Evolutionary conservation across 352 stramenopile species (phyloP).

Genomic region (Phytophthora capsici): DNA sequence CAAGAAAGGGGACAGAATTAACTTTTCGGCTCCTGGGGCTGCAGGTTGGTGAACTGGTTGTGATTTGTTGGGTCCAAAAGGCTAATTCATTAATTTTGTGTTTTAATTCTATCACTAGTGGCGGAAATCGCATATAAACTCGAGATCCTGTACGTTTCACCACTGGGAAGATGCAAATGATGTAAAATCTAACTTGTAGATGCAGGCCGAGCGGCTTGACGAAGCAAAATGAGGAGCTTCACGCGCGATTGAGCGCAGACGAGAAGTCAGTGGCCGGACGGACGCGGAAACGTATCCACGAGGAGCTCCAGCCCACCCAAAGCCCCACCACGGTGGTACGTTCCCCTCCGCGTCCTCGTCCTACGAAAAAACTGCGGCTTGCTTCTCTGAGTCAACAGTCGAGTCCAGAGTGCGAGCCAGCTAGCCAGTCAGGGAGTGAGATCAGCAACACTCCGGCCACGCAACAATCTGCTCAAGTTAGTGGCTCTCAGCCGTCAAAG

Average conservation of each 20-base stretch:
- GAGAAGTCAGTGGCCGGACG: conserved; percentile 24
- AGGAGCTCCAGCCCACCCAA: conserved; percentile 39
- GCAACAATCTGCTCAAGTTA: background rate
- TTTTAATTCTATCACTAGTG: too few relatives aligned
- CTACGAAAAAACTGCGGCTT: conserved; percentile 27
- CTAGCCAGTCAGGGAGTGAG: conserved; percentile 13
- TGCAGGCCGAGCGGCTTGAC: conserved; percentile 39
- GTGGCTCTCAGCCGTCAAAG: background rate
- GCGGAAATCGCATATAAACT: conserved; percentile 56
- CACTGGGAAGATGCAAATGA: too few relatives aligned
- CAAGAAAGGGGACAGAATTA: too few relatives aligned
- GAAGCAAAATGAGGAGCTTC: conserved; percentile 22
- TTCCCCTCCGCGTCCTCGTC: conserved; percentile 19
- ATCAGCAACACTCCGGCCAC: conserved; percentile 1
- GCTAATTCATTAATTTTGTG: background rate
- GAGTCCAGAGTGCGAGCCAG: conserved; percentile 16
- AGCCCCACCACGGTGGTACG: conserved; percentile 22
- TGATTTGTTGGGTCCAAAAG: background rate
- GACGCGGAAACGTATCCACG: conserved; percentile 33
- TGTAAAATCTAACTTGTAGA: conserved; percentile 1
- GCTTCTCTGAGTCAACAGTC: conserved; percentile 10
- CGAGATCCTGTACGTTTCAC: conserved; percentile 60
- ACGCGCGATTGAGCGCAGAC: conserved; percentile 29
- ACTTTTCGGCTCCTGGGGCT: too few relatives aligned
- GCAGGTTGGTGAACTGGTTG: background rate